These are phyloP conservation scores for Lactuca sativa DNA, from an alignment of 129 eudicot species.

Conservation along the genomic window DNA sequence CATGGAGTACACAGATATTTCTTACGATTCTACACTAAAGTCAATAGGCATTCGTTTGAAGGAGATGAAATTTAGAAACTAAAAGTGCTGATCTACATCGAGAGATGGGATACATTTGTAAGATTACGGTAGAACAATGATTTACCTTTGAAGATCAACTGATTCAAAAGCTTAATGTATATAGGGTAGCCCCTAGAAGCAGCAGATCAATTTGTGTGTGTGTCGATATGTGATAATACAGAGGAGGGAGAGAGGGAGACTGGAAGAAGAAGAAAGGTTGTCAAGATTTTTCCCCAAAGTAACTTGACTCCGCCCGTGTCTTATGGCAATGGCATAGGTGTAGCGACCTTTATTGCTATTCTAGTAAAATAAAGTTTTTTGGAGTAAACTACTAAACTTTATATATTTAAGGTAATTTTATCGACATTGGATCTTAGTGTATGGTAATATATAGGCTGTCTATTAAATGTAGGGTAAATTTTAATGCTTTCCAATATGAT, in stretches of 20 bases:
- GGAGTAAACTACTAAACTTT: neutral
- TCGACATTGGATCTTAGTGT: no score
- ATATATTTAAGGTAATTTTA: no score
- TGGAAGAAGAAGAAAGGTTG: neutral
- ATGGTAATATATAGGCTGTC: no score
- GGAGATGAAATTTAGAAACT: slow-evolving; percentile 4
- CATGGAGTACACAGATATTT: neutral
- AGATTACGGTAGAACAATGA: neutral
- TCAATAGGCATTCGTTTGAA: slow-evolving; percentile 14
- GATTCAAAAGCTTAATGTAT: neutral
- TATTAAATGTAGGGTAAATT: no score
- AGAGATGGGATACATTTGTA: neutral
- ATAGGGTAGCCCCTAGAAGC: neutral
- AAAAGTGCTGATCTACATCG: slow-evolving; percentile 32
- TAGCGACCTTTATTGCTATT: neutral
- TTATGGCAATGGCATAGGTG: neutral
- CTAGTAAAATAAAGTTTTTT: no score
- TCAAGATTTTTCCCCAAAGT: neutral
- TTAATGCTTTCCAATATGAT: no score
- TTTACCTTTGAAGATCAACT: neutral
- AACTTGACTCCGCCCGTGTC: neutral
- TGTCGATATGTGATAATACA: neutral
- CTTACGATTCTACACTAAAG: slow-evolving; percentile 6
- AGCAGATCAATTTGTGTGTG: neutral
- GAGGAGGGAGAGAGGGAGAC: neutral